phyloP scores from a whole-genome alignment of 768 basidiomycete species.

The Mycena latifolia region DNA sequence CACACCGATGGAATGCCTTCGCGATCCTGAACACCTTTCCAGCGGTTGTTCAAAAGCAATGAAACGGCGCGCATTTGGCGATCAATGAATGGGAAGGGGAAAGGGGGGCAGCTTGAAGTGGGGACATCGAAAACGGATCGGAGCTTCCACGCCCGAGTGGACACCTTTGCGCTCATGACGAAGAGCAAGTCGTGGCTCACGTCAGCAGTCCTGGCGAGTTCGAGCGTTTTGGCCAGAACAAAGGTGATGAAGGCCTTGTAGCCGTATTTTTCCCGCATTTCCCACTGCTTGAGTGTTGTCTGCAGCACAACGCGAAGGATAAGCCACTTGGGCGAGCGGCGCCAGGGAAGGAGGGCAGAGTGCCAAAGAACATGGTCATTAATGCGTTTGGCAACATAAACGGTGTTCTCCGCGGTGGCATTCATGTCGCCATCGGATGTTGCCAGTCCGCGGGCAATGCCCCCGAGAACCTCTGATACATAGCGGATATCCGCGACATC shows the following conservation, averaged over 20 bases:
- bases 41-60: background rate
- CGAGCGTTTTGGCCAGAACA: conserved; percentile 47
- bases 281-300: conserved; percentile 43
- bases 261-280: conserved; percentile 18
- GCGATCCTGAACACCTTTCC: conserved; percentile 1
- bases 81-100: conserved; percentile 30
- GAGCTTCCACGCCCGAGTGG: conserved; percentile 54
- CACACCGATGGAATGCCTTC: background rate
- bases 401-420: background rate
- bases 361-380: conserved; percentile 62
- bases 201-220: conserved; percentile 18
- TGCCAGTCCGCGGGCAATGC: conserved; percentile 55
- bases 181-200: conserved; percentile 48
- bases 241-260: conserved; percentile 66
- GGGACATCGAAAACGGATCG: conserved; percentile 30
- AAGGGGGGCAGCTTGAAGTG: background rate
- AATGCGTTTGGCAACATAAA: conserved; percentile 51
- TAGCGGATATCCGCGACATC: conserved; percentile 59
- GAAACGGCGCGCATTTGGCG: conserved; percentile 33
- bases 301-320: conserved; percentile 60
- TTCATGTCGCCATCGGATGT: conserved; percentile 38
- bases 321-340: conserved; percentile 65
- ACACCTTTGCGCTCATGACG: conserved; percentile 51
- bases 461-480: conserved; percentile 61
- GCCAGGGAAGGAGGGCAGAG: conserved; percentile 55